Base-by-base conservation (phyloP, 495 filamentous ascomycete species). In the Penicillium longicatenatum region DNA sequence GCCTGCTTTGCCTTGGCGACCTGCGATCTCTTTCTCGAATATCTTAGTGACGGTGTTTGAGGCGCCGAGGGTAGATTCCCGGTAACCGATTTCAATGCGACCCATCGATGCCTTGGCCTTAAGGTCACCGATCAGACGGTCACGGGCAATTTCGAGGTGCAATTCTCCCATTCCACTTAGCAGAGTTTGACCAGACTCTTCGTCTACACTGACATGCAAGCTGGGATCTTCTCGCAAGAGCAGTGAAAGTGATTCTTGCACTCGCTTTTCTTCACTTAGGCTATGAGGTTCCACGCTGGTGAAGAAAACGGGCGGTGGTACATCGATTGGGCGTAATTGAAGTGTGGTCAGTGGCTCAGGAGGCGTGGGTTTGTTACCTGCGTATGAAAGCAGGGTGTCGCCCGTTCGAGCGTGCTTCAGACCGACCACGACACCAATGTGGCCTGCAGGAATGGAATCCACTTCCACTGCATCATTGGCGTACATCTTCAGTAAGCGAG, bases 101-200 rank as follows among this genome's bases (percentile, higher is more conserved):
- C 95, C 93, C 84, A 94, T 96, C 12, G 86, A 75, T 6, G 92
- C 92, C 65, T 88, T 98, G 60, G 81, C 91, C 67, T 93, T 96
- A 71, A 97, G 86, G 60, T 97, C 91, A 35, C 88, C 87, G 51
- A 93, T 82, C 7, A 99, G 84, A 20, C 93, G 82, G 72, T 98
- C 91, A 26, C 88, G 79, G 4, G 95, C 92, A 35, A 99, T 94
- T 61, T 99, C 95, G 3, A 99, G 84, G 70, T 99, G 95, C n/a
- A 99, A 83, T 52, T 96, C 91, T 3, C 95, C 95, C 95, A 99
- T 99, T 11, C 95, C 95, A 37, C 89, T 91, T 2, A 99, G 79
- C 9, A 96, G 86, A 17, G 92, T 97, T 61, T 97, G 93, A 1
- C 93, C 94, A 0, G 91, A 92, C 66, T 97, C 95, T 61, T 93